Evolutionary conservation across 2,329 filamentous ascomycete genomes (phyloP), one percentile per base, ranked within the genome.

Genomic region (Aspergillus fumigatus): DNA sequence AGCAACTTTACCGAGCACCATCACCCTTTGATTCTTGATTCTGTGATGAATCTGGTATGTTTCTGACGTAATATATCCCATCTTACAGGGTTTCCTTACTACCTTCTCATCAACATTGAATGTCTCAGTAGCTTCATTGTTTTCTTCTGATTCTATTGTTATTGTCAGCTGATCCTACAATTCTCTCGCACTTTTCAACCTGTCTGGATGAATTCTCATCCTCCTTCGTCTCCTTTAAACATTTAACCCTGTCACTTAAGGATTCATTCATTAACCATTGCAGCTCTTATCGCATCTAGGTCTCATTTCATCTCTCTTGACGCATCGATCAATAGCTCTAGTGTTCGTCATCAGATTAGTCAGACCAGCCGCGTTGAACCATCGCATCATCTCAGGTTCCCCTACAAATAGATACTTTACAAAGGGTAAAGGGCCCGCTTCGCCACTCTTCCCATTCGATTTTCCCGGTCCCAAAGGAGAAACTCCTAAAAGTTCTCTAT

Each of bases 311-410:
- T 51, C 43, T 52, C 25, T 51, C 54, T 29, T 25, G 14, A 23
- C 25, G 35, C 32, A 41, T 21, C 51, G 27, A 54, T 53, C 32
- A 45, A 52, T 52, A 55, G 53, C 50, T 27, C 29, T 19, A 21
- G 29, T 26, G n/a, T n/a, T 57, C 27, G 50, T 57, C 38, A 48
- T 52, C 7, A 26, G 59, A 58, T 66, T 65, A 66, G 65, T 67
- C 63, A 66, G 40, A 57, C 9, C 32, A 35, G 32, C 53, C 26
- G 9, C 11, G 41, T 17, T 48, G 53, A 43, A 32, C 45, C 40
- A 56, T 61, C 53, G 51, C 57, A 57, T 57, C 59, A 61, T 59
- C 53, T 53, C 51, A 41, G 57, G 54, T 51, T 55, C 52, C 40
- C 26, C 41, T 10, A 29, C 27, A 10, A 26, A 1, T 26, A 26